These are phyloP conservation scores for Sporothrix dimorphospora DNA, from an alignment of 2,329 filamentous ascomycete genomes.

Conservation along the genomic window DNA sequence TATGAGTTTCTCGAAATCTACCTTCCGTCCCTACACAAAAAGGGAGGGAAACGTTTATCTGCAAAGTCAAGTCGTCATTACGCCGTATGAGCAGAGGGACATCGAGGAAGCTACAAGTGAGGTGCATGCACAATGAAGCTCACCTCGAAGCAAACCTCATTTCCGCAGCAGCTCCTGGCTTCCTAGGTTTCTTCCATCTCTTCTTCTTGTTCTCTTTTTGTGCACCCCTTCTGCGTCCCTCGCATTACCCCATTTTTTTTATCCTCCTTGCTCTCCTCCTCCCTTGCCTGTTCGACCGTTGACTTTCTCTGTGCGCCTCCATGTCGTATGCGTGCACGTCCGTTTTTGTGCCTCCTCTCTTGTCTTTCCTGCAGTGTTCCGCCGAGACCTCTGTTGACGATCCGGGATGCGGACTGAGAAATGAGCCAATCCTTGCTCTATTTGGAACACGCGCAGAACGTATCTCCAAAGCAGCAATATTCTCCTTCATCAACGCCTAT, in stretches of 20 bases:
- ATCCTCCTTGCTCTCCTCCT: not conserved
- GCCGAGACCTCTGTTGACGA: constrained; percentile 23
- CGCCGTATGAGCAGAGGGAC: not conserved
- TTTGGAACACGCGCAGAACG: not conserved
- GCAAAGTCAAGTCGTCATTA: not conserved
- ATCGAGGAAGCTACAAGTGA: not conserved
- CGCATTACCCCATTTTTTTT: constrained; percentile 15
- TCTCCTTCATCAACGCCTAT: constrained; percentile 1
- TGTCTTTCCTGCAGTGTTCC: constrained; percentile 14
- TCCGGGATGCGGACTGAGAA: not conserved
- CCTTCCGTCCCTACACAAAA: not conserved
- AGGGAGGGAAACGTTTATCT: not conserved
- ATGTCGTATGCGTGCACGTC: not conserved
- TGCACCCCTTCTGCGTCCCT: not conserved
- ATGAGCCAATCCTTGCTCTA: not conserved
- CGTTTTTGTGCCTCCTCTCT: not conserved
- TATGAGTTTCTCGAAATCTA: not conserved
- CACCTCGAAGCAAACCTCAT: not conserved
- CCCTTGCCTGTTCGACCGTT: constrained; percentile 25
- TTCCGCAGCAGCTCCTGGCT: constrained; percentile 16
- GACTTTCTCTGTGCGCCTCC: not conserved
- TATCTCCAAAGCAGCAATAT: not conserved
- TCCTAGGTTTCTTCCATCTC: not conserved
- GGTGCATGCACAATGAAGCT: not conserved
- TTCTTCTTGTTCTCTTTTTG: not conserved